phyloP scores from a whole-genome alignment of 257 asterid genomes.

The Petunia axillaris region DNA sequence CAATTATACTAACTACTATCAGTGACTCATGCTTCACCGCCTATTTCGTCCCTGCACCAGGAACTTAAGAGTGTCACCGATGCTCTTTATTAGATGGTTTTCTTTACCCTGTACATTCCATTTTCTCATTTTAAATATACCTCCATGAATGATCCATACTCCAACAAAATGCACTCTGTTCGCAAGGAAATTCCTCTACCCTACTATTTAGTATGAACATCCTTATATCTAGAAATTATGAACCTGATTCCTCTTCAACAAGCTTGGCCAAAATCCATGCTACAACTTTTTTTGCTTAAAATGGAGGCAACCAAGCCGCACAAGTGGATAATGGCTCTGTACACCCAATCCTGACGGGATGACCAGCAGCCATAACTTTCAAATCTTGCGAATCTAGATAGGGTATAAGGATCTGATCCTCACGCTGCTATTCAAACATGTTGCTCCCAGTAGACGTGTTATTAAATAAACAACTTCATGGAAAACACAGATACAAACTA shows the following conservation, averaged over 20 bases:
- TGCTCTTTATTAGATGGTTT: neutral
- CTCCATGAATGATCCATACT: neutral
- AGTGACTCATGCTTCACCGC: neutral
- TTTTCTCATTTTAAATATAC: neutral
- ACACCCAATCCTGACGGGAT: neutral
- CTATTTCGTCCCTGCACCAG: neutral
- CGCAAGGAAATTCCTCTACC: neutral
- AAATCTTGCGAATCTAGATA: neutral
- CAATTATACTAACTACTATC: neutral
- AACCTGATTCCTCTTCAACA: neutral
- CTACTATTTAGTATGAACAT: neutral
- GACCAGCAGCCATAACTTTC: neutral
- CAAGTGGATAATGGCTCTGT: neutral
- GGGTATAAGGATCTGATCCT: neutral
- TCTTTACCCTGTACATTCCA: neutral
- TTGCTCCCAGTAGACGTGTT: neutral
- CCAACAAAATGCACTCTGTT: neutral
- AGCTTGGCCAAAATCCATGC: neutral
- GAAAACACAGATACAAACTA: neutral
- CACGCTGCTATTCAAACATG: neutral
- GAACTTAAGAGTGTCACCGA: neutral
- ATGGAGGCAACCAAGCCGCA: slow-evolving; percentile 5
- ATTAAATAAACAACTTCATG: neutral
- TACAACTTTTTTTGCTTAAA: neutral
- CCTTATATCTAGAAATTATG: neutral